These are phyloP conservation scores for Saccharum hybrid DNA, from an alignment of 202 grass and related monocot species.

Conservation along the genomic window DNA sequence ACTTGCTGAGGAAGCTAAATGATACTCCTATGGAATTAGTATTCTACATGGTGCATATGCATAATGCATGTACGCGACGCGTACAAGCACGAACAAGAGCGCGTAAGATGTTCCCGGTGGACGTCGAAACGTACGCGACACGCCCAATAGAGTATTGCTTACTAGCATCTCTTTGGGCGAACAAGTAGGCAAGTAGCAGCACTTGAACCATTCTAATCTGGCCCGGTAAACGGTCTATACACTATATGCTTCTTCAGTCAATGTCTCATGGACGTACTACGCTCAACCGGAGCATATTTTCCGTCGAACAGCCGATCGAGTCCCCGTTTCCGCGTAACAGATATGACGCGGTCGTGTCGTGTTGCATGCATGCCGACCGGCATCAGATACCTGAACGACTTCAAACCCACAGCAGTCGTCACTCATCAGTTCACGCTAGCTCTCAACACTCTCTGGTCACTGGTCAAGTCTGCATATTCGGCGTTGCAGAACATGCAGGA, in stretches of 20 bases:
- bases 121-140: neutral
- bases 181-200: no score
- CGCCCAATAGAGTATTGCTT: neutral
- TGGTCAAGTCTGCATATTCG: neutral
- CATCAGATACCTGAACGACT: neutral
- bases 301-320: no score
- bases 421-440: neutral
- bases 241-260: neutral
- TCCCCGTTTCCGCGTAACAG: neutral
- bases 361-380: neutral
- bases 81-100: neutral
- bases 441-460: neutral
- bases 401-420: neutral
- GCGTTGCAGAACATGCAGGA: no score
- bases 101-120: neutral
- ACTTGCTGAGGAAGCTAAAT: no score
- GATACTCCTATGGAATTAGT: no score
- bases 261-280: neutral
- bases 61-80: no score
- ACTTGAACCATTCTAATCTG: no score
- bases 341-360: neutral
- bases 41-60: no score
- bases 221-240: no score
- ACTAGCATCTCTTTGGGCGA: no score
- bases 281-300: neutral